A percentile compares a stretch with the other conserved stretches of the same genome.
Conservation (phyloP, 1,284 basidiomycete species). For the Trichosporon sp. region DNA sequence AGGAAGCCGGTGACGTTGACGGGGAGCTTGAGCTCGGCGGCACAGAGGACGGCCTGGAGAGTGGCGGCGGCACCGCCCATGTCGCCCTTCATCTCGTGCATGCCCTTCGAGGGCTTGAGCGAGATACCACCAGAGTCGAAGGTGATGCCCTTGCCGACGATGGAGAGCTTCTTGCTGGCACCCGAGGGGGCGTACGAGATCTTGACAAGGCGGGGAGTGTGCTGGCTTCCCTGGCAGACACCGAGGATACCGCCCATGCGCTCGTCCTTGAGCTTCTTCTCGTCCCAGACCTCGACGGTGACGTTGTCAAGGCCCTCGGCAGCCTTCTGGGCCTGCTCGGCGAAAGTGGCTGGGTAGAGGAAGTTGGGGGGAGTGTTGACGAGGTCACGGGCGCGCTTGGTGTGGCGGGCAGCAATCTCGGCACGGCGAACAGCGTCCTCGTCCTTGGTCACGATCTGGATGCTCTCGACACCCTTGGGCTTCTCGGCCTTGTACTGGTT, state of each 20-base stretch:
- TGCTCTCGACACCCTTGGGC: conserved; percentile 17
- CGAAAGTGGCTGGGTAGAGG: conserved; percentile 28
- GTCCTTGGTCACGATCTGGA: conserved; percentile 25
- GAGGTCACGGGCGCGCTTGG: conserved; percentile 30
- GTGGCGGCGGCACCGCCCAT: conserved; percentile 33
- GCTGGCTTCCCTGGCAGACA: conserved; percentile 28
- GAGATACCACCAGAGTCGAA: conserved; percentile 33
- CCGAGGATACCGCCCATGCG: conserved; percentile 26
- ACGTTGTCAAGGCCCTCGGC: conserved; percentile 24
- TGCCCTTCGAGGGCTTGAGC: conserved; percentile 31
- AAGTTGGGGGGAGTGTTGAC: conserved; percentile 28
- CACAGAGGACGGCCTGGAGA: conserved; percentile 30
- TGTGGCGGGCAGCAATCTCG: conserved; percentile 28
- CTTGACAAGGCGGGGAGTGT: conserved; percentile 30
- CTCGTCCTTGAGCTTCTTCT: conserved; percentile 26
- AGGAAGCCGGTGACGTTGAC: conserved; percentile 31
- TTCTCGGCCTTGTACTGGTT: conserved; percentile 33
- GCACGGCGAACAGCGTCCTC: conserved; percentile 23
- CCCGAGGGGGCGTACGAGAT: conserved; percentile 25
- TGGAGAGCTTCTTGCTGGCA: conserved; percentile 28
- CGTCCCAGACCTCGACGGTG: conserved; percentile 31
- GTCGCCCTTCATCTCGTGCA: conserved; percentile 35
- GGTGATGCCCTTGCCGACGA: conserved; percentile 34
- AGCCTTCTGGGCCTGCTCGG: conserved; percentile 23
- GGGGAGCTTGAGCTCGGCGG: conserved; percentile 29